phyloP scores from a whole-genome alignment of 2,329 filamentous ascomycete genomes.

The Cladosporium sphaerospermum region DNA sequence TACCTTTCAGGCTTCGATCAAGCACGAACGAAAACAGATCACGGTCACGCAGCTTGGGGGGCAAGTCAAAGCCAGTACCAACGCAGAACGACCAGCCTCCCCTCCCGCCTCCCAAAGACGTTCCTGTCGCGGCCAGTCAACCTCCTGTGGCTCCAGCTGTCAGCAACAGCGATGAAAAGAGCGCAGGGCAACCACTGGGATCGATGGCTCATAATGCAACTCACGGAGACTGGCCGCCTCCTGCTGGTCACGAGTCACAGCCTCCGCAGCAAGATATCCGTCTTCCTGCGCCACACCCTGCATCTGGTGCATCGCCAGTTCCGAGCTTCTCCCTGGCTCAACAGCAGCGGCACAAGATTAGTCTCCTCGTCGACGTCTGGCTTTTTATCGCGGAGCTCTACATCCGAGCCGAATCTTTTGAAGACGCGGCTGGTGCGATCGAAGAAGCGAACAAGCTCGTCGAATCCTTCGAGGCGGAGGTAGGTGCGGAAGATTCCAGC shows the following conservation, averaged over 20 bases:
- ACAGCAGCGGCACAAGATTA: constrained; percentile 50
- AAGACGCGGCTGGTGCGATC: constrained; percentile 73
- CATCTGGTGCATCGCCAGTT: constrained; percentile 31
- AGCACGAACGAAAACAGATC: neutral
- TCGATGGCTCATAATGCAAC: constrained; percentile 35
- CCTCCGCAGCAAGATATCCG: constrained; percentile 39
- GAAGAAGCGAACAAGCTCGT: constrained; percentile 76
- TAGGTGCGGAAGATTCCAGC: constrained; percentile 56
- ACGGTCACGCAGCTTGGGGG: constrained; percentile 7
- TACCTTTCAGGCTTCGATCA: constrained; percentile 23
- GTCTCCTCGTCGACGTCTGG: constrained; percentile 73
- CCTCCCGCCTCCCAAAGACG: constrained; percentile 11
- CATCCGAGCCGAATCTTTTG: constrained; percentile 68
- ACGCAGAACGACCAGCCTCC: constrained; percentile 8
- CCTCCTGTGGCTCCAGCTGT: constrained; percentile 13
- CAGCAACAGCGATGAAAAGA: constrained; percentile 20
- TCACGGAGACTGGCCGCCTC: constrained; percentile 30
- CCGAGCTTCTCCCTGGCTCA: constrained; percentile 47
- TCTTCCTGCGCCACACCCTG: constrained; percentile 36
- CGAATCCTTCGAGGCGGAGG: constrained; percentile 61
- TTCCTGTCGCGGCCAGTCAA: neutral
- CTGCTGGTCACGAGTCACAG: constrained; percentile 35
- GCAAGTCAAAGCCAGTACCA: constrained; percentile 1
- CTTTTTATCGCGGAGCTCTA: constrained; percentile 85
- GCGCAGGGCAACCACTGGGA: constrained; percentile 32